Conservation (phyloP, 345 rosid genomes). For the Carallia brachiata region DNA sequence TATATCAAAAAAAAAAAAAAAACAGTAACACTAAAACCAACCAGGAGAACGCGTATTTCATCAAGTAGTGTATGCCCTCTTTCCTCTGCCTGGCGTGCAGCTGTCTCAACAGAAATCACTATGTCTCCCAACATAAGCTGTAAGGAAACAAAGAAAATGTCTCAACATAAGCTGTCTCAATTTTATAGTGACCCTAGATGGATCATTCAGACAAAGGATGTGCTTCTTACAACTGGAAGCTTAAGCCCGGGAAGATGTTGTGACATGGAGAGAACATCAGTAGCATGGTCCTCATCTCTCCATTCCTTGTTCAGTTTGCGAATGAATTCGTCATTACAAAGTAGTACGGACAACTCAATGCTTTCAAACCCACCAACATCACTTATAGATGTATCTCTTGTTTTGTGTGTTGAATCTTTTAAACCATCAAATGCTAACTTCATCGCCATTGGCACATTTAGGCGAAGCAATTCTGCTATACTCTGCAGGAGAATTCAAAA, state of each 20-base stretch:
- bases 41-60: conserved; percentile 92
- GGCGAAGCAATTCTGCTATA: conserved; percentile 82
- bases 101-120: conserved; percentile 90
- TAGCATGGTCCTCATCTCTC: conserved; percentile 91
- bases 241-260: conserved; percentile 70
- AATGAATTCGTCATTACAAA: conserved; percentile 83
- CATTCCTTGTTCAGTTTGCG: conserved; percentile 85
- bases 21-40: conserved; percentile 27
- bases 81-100: conserved; percentile 89
- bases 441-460: conserved; percentile 84
- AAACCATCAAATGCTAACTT: conserved; percentile 68
- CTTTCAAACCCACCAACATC: conserved; percentile 68
- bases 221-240: conserved; percentile 69
- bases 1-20: neutral
- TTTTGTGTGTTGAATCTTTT: conserved; percentile 55
- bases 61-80: conserved; percentile 86
- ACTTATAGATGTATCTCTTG: conserved; percentile 65
- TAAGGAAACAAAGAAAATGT: conserved; percentile 14
- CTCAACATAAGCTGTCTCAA: neutral
- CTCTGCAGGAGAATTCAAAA: conserved; percentile 36
- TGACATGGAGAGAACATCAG: conserved; percentile 97
- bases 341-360: conserved; percentile 76
- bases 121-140: conserved; percentile 98
- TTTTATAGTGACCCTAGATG: neutral
- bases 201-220: neutral